Percentiles rank a stretch among this genome's conserved stretches.
These are phyloP conservation scores for Cladophialophora bantiana DNA, from an alignment of 2,329 filamentous ascomycete genomes.

Conservation along the genomic window DNA sequence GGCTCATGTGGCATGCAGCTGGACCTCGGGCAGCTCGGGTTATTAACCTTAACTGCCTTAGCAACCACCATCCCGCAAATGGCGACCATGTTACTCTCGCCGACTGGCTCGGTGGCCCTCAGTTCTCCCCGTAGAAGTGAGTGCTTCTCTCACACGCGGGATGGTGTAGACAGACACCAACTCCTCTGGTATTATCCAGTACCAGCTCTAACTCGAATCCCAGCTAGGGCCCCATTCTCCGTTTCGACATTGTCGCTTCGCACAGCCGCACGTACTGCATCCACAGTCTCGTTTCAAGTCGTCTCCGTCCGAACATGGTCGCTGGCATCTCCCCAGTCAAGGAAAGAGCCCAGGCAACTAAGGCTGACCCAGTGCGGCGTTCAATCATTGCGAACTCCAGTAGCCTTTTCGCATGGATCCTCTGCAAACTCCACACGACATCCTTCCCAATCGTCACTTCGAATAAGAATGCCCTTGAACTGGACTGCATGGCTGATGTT, in stretches of 20 bases:
- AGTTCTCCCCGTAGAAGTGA: too few species aligned
- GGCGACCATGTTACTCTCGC: background rate
- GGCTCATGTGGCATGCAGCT: background rate
- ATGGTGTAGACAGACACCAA: background rate
- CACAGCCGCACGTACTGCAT: background rate
- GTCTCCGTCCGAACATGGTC: background rate
- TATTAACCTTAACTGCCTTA: background rate
- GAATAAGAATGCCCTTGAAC: conserved; percentile 52
- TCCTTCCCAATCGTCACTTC: conserved; percentile 55
- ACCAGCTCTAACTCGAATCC: background rate
- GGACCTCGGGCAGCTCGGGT: background rate
- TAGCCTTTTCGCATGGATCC: conserved; percentile 48
- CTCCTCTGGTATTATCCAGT: background rate
- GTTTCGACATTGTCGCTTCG: background rate
- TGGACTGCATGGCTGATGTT: conserved; percentile 55
- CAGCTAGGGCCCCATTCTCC: background rate
- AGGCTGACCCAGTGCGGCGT: background rate
- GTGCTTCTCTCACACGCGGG: background rate
- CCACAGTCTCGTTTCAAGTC: background rate
- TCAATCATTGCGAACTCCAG: conserved; percentile 22
- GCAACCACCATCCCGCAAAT: conserved; percentile 3
- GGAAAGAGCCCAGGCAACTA: background rate
- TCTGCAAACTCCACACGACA: conserved; percentile 52
- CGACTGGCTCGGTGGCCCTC: background rate
- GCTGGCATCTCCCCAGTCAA: background rate